Percentiles rank a stretch among this genome's conserved stretches.
Conservation (phyloP, 2,329 filamentous ascomycete species). For the Calonectria hawksworthii region DNA sequence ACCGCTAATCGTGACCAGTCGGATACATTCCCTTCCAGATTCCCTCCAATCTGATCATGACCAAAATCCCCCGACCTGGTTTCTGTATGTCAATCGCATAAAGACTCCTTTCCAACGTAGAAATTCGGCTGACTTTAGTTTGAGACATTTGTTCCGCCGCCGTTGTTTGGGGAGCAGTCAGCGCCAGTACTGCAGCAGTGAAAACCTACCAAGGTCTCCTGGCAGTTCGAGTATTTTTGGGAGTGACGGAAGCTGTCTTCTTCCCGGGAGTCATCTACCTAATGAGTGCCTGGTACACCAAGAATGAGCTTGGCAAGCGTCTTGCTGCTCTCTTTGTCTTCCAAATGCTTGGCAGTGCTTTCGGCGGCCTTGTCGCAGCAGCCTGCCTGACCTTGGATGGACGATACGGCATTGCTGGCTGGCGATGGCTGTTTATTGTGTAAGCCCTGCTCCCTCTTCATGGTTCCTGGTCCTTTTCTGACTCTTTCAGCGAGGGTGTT, state of each 20-base stretch:
- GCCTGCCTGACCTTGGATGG: constrained; percentile 63
- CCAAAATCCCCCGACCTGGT: constrained; percentile 60
- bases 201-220: constrained; percentile 51
- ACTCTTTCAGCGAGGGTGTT: constrained; percentile 64
- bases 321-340: constrained; percentile 54
- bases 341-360: constrained; percentile 57
- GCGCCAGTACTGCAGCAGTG: constrained; percentile 53
- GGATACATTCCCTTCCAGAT: constrained; percentile 40
- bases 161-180: constrained; percentile 62
- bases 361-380: constrained; percentile 64
- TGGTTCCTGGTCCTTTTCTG: background rate
- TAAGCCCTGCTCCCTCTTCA: background rate
- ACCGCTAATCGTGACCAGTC: background rate
- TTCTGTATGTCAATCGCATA: constrained; percentile 50
- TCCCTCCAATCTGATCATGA: constrained; percentile 62
- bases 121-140: background rate
- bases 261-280: constrained; percentile 57
- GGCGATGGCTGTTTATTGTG: constrained; percentile 66
- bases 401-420: constrained; percentile 61
- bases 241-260: constrained; percentile 54
- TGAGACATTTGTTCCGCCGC: constrained; percentile 43
- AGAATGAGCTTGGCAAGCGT: constrained; percentile 53
- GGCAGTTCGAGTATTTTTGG: constrained; percentile 53
- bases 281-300: constrained; percentile 57
- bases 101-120: no score